Conservation (phyloP, 441 rosid genomes). For the Pelargonium myrrhifolium region DNA sequence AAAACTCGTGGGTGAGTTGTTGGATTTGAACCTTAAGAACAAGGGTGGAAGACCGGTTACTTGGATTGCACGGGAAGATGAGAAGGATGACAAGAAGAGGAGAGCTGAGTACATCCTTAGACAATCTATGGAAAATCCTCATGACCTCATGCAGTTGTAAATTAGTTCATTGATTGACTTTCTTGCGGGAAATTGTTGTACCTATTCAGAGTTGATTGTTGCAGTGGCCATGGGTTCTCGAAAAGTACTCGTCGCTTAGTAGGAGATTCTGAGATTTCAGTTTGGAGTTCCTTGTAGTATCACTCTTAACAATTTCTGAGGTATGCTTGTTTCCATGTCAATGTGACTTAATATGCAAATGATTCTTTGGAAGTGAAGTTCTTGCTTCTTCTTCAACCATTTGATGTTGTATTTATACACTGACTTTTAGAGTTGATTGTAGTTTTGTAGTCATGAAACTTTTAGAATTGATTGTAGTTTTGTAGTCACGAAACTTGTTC, state of each 20-base stretch:
- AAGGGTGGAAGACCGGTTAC: constrained; percentile 37
- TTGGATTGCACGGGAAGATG: constrained; percentile 54
- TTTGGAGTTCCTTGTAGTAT: constrained; percentile 21
- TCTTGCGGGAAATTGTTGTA: constrained; percentile 12
- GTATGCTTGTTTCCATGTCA: constrained; percentile 28
- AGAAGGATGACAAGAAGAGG: constrained; percentile 90
- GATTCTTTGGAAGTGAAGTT: constrained; percentile 31
- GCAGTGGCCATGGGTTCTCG: constrained; percentile 16
- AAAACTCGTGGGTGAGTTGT: constrained; percentile 50
- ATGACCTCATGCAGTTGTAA: constrained; percentile 81
- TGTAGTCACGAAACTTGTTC: no score
- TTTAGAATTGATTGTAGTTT: no score
- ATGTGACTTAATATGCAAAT: constrained; percentile 24
- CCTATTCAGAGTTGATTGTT: constrained; percentile 20
- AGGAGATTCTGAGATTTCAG: constrained; percentile 20
- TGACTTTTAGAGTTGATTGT: constrained; percentile 12
- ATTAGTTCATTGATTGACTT: constrained; percentile 20
- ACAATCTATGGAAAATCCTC: constrained; percentile 77
- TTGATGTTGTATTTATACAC: constrained; percentile 20
- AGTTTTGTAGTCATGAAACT: no score
- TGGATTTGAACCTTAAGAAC: constrained; percentile 48
- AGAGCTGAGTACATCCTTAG: constrained; percentile 85
- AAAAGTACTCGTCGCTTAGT: background rate
- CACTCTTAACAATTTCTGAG: constrained; percentile 31
- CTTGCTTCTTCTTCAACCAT: constrained; percentile 18